These are phyloP conservation scores for Cardamine resedifolia DNA, from an alignment of 345 rosid genomes.

Conservation along the genomic window DNA sequence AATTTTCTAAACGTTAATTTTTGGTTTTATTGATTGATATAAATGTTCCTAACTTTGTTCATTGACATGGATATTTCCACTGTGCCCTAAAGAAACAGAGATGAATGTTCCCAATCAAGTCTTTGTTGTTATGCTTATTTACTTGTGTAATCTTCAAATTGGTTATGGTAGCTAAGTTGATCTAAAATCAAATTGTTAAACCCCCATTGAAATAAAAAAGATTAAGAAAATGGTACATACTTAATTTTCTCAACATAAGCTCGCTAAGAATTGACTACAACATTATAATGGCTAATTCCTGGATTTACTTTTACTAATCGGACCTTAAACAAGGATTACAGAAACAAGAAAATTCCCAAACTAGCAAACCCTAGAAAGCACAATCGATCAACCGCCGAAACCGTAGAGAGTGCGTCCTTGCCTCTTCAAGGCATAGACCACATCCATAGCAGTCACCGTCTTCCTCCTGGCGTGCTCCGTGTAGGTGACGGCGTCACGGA, in stretches of 20 bases:
- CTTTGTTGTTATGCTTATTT: neutral
- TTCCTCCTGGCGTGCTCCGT: constrained; percentile 62
- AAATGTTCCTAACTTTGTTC: too few species aligned
- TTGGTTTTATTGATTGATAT: constrained; percentile 3
- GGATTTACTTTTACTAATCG: neutral
- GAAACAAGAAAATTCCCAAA: neutral
- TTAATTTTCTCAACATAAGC: neutral
- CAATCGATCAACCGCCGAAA: constrained; percentile 43
- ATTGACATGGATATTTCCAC: neutral
- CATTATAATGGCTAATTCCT: neutral
- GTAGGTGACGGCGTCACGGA: constrained; percentile 55
- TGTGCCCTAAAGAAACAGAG: neutral
- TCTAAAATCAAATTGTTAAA: too few species aligned
- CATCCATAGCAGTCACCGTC: constrained; percentile 69
- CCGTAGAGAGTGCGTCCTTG: constrained; percentile 65
- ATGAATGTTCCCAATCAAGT: neutral
- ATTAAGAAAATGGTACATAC: neutral
- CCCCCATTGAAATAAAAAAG: neutral
- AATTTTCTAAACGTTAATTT: constrained; percentile 6
- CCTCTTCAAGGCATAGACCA: constrained; percentile 60
- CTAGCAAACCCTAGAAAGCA: neutral
- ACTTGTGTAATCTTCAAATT: neutral
- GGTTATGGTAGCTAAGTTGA: neutral
- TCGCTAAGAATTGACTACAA: neutral
- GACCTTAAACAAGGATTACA: neutral